These are phyloP conservation scores for Fusarium hainanense DNA, from an alignment of 2,329 filamentous ascomycete genomes.

Conservation along the genomic window DNA sequence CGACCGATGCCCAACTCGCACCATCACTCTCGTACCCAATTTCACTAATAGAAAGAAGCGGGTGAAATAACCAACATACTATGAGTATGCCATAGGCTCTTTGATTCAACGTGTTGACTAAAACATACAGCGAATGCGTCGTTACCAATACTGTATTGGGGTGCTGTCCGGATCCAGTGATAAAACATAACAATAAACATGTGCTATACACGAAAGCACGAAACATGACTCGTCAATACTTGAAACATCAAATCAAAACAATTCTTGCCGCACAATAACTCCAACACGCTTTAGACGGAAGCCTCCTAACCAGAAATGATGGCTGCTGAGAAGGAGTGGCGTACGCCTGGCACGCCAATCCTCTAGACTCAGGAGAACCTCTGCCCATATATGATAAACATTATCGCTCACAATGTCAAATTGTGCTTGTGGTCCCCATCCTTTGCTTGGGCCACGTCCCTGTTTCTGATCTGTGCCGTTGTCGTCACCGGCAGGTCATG, in stretches of 20 bases:
- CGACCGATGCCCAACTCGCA: slow-evolving; percentile 40
- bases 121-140: slow-evolving; percentile 24
- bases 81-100: slow-evolving; percentile 9
- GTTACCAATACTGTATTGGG: slow-evolving; percentile 26
- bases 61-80: slow-evolving; percentile 6
- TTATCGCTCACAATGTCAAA: slow-evolving; percentile 47
- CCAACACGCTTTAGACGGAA: slow-evolving; percentile 41
- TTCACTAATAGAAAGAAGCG: slow-evolving; percentile 24
- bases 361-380: slow-evolving; percentile 22
- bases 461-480: slow-evolving; percentile 46
- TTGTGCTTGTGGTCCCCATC: slow-evolving; percentile 31
- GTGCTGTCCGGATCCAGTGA: slow-evolving; percentile 22
- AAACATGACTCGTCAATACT: slow-evolving; percentile 28
- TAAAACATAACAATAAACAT: slow-evolving; percentile 31
- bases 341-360: slow-evolving; percentile 28
- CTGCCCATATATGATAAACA: slow-evolving; percentile 45
- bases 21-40: slow-evolving; percentile 36
- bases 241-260: slow-evolving; percentile 26
- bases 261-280: slow-evolving; percentile 39
- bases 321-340: slow-evolving; percentile 34
- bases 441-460: slow-evolving; percentile 33
- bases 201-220: slow-evolving; percentile 30
- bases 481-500: slow-evolving; percentile 42
- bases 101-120: slow-evolving; percentile 21
- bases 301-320: slow-evolving; percentile 38